Percentiles rank a stretch among this genome's conserved stretches.
phyloP scores from a whole-genome alignment of 257 asterid genomes.

The Plantago ovata region DNA sequence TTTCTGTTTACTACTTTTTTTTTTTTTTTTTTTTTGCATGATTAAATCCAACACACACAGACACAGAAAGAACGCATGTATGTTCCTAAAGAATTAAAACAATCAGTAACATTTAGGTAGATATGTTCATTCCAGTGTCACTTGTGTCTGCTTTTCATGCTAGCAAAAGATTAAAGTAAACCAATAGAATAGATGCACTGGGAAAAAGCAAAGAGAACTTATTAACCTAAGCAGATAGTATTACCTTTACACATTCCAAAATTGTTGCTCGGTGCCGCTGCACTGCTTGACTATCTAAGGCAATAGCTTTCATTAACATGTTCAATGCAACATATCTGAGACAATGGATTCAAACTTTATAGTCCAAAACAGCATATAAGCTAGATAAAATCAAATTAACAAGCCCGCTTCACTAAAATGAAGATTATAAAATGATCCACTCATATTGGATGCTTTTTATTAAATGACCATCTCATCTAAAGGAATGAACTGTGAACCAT shows the following conservation, averaged over 20 bases:
- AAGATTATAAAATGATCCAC: not conserved
- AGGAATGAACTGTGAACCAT: not conserved
- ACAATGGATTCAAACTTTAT: conserved; percentile 24
- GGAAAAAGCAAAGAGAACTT: conserved; percentile 12
- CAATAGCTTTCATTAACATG: conserved; percentile 92
- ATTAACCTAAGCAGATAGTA: conserved; percentile 5
- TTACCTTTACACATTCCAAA: conserved; percentile 96
- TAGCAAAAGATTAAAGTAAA: conserved; percentile 19
- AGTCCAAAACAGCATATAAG: conserved; percentile 22
- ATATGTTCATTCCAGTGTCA: not conserved
- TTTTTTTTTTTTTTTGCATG: too few species aligned
- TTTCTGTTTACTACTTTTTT: too few species aligned
- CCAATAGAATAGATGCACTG: conserved; percentile 2
- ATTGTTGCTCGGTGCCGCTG: conserved; percentile 98
- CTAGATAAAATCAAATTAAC: conserved; percentile 17
- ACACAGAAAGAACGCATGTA: too few species aligned
- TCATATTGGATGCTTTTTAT: not conserved
- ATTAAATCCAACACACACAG: too few species aligned
- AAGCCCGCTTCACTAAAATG: conserved; percentile 11
- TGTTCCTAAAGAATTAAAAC: too few species aligned
- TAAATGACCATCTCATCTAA: not conserved
- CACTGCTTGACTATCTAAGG: conserved; percentile 95
- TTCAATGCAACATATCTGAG: conserved; percentile 96
- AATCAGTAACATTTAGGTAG: too few species aligned
- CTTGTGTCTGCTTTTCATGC: conserved; percentile 6